phyloP scores from a whole-genome alignment of 1,139 yeast genomes.

The Candida labiduridarum region DNA sequence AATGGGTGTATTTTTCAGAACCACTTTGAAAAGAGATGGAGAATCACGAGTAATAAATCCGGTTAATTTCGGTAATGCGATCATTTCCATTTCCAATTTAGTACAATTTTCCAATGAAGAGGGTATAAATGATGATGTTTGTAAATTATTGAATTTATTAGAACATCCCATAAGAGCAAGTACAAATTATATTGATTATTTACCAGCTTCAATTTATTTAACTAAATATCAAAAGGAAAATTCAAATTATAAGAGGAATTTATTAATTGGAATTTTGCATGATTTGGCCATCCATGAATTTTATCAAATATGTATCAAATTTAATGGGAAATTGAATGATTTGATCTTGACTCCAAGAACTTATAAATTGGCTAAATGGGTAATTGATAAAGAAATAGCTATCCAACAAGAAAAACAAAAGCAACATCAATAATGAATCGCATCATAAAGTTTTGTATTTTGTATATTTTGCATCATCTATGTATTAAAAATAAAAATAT shows the following conservation, averaged over 20 bases:
- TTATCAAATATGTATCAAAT: slow-evolving; percentile 62
- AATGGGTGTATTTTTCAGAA: slow-evolving; percentile 50
- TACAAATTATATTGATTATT: slow-evolving; percentile 37
- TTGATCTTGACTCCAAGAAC: slow-evolving; percentile 63
- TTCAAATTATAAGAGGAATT: slow-evolving; percentile 27
- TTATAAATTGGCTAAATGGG: slow-evolving; percentile 70
- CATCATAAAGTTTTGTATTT: background rate
- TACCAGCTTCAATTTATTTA: slow-evolving; percentile 51
- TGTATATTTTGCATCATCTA: background rate
- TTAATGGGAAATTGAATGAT: slow-evolving; percentile 64
- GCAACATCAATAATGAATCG: background rate
- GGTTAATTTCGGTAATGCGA: slow-evolving; percentile 61
- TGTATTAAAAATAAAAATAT: slow-evolving; percentile 3
- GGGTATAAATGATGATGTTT: slow-evolving; percentile 57
- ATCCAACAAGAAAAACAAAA: slow-evolving; percentile 34
- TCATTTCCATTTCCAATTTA: slow-evolving; percentile 60
- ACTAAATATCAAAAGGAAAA: slow-evolving; percentile 28
- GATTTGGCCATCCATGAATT: slow-evolving; percentile 66
- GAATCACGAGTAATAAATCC: slow-evolving; percentile 62
- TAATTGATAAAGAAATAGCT: slow-evolving; percentile 65
- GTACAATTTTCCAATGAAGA: slow-evolving; percentile 65
- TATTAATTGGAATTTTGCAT: slow-evolving; percentile 56
- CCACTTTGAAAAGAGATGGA: slow-evolving; percentile 55
- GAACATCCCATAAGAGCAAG: slow-evolving; percentile 58
- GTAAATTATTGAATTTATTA: slow-evolving; percentile 58